phyloP scores from a whole-genome alignment of 148 eudicot species.

The Vaccinium vitisidaea region DNA sequence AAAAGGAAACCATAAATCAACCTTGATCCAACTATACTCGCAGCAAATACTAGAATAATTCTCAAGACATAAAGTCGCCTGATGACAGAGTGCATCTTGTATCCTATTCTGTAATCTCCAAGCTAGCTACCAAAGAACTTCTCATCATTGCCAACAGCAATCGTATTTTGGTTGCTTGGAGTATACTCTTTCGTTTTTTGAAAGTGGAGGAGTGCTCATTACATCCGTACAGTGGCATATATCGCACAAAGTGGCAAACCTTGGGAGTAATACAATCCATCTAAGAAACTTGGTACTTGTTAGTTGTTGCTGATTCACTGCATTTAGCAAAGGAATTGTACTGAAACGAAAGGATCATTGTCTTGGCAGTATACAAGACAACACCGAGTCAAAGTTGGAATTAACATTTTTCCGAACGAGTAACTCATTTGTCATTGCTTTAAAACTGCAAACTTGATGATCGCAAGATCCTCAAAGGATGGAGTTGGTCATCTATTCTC shows the following conservation, averaged over 20 bases:
- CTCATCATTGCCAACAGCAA: not conserved
- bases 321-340: not conserved
- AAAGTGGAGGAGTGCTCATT: too few relatives aligned
- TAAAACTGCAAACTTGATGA: not conserved
- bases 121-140: not conserved
- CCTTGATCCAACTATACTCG: not conserved
- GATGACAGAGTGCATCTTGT: not conserved
- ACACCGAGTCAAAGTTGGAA: not conserved
- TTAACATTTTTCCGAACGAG: not conserved
- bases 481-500: not conserved
- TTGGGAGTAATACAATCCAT: not conserved
- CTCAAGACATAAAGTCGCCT: not conserved
- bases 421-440: not conserved
- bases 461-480: not conserved
- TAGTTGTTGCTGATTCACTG: not conserved
- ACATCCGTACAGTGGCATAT: not conserved
- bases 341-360: not conserved
- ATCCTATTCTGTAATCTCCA: not conserved
- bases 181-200: too few relatives aligned
- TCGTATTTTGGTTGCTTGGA: not conserved
- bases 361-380: not conserved
- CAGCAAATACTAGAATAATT: constrained; percentile 9
- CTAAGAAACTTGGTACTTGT: too few relatives aligned
- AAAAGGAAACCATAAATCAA: not conserved
- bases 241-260: not conserved